Base-by-base conservation (phyloP, 2,329 filamentous ascomycete species). In the Saccharata proteae region DNA sequence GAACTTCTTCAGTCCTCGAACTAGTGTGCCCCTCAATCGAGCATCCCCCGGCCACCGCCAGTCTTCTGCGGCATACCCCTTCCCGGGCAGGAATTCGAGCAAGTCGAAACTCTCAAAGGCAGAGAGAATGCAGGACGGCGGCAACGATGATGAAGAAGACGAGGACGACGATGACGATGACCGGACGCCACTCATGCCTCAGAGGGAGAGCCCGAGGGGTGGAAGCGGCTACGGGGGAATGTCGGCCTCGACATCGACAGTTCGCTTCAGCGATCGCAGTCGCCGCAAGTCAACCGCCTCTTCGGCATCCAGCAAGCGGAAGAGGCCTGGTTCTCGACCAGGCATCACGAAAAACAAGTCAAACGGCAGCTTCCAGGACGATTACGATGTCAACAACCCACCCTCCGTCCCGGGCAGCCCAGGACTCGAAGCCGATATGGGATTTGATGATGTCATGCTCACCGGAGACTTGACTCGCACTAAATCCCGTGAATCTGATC, bases 331-430 rank as follows among this genome's bases (percentile, higher is more conserved):
- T 10, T 29, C 34, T 6, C 40, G 42, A 15, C 46, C 49, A 14
- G 37, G 44, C 13, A 49, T 54, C 23, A 41, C 37, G 22, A 43
- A 41, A 16, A 48, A 51, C 29, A 46, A 45, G 34, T 50, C 48
- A n/a, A 40, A 47, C 18, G 46, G 42, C 30, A 49, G 49, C 26
- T n/a, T n/a, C n/a, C 36, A 49, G 20, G 41, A 47, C 21, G 63
- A 66, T 27, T 73, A 73, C 52, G 67, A 77, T 58, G 65, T 77
- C 40, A 77, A 77, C 48, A 77, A 77, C 38, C 73, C 73, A 8
- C 73, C 73, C 0, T 77, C 73, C 0, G 61, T 74, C 15, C 73
- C 73, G 2, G 61, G 61, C 3, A 74, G 71, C 30, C 73, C 73
- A 0, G 64, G 62, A 26, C 41, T 70, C 20, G 66, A 68, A 4